Percentiles rank a stretch among this genome's conserved stretches.
These are phyloP conservation scores for Tremellales sp. DNA, from an alignment of 1,284 basidiomycete genomes.

Conservation along the genomic window DNA sequence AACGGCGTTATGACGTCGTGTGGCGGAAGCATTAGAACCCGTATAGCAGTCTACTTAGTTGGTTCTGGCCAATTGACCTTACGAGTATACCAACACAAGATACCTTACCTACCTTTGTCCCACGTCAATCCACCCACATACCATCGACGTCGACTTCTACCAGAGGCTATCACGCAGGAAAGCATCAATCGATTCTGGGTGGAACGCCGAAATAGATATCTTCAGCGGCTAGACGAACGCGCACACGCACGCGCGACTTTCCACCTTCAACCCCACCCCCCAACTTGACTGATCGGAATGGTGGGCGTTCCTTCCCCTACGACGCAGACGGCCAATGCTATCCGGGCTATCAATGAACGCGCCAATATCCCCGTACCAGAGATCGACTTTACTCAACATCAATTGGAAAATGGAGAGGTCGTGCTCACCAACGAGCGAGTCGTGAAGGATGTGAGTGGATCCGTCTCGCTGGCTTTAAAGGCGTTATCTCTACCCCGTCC, in stretches of 20 bases:
- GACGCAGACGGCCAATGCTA: constrained; percentile 44
- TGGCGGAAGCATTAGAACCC: too few species aligned
- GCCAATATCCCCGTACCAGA: constrained; percentile 56
- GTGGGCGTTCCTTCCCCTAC: constrained; percentile 21
- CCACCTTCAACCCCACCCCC: neutral
- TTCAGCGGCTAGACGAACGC: too few species aligned
- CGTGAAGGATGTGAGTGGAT: constrained; percentile 48
- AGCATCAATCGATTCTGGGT: too few species aligned
- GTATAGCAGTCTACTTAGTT: too few species aligned
- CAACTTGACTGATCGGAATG: constrained; percentile 32
- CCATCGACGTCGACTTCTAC: too few species aligned
- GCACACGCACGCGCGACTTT: too few species aligned
- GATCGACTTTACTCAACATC: constrained; percentile 84
- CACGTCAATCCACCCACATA: too few species aligned
- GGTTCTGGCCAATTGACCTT: neutral
- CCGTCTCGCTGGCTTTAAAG: too few species aligned
- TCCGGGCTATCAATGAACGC: constrained; percentile 42
- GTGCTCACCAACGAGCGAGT: constrained; percentile 59
- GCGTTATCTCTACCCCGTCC: too few species aligned
- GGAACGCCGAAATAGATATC: too few species aligned
- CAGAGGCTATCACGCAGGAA: too few species aligned
- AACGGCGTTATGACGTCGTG: neutral
- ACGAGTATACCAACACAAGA: neutral
- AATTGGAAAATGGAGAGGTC: constrained; percentile 78
- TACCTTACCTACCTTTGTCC: too few species aligned